Evolutionary conservation across 495 filamentous ascomycete species (phyloP), one percentile per base, ranked within the genome.

Genomic region (Hyaloscypha hepaticicola): DNA sequence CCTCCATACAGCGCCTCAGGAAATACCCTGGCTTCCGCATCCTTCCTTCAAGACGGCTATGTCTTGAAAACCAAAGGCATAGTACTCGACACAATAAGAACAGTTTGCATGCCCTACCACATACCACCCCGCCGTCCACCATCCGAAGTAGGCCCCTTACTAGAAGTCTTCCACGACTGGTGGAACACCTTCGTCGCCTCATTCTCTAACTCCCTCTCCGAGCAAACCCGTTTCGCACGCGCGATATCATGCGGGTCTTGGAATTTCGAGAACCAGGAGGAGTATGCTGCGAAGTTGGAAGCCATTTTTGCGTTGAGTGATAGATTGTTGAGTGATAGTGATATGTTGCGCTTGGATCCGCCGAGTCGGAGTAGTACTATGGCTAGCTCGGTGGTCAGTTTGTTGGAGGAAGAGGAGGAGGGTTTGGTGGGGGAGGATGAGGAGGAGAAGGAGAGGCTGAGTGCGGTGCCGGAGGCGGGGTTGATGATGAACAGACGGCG

Each of bases 401-500:
- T 63, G 31, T 3, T 16, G 12, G 38, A 55, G 2, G 52, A 64
- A 8, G 61, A 64, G 9, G 55, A 34, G 45, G 38, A 45, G 19
- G 41, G 21, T 8, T 34, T 50, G 16, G 6, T 27, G 12, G 59
- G 21, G n/a, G 51, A 38, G 8, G 52, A 21, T 16, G 27, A 64
- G 22, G 61, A 58, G 2, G 65, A 67, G 38, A 55, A 62, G 45
- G 25, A 16, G 14, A 26, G 31, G 11, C 19, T 65, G 12, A 61
- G 49, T 8, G 34, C 51, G 0, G 52, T 67, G 9, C 24, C 64
- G 8, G 48, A 53, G 16, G 69, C 66, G 12, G 60, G 53, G 31
- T 24, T 61, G 33, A 63, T 21, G 26, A 71, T 71, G 66, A 61
- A 71, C 60, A 5, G 55, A n/a, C 65, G 60, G 48, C 50, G 63